These are phyloP conservation scores for Lasiodiplodia theobromae DNA, from an alignment of 2,329 filamentous ascomycete genomes.

Conservation along the genomic window DNA sequence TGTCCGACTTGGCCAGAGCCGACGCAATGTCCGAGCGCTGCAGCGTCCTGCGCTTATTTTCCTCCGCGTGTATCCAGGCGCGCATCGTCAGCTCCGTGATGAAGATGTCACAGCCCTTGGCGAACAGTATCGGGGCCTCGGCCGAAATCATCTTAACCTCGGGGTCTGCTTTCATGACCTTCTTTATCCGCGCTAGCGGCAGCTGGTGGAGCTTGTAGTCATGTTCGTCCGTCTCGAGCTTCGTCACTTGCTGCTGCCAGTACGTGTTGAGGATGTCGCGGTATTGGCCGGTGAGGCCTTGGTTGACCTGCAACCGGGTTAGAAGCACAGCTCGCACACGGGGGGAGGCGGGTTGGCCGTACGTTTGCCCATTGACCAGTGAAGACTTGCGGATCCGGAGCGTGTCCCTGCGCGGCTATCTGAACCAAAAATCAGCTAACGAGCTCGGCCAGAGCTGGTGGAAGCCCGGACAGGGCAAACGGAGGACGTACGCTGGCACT, in stretches of 20 bases:
- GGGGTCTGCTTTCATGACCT: slow-evolving; percentile 99
- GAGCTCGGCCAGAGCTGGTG: slow-evolving; percentile 28
- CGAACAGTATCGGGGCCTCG: slow-evolving; percentile 96
- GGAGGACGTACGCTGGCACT: slow-evolving; percentile 68
- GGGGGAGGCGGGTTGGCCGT: slow-evolving; percentile 33
- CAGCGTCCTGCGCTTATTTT: slow-evolving; percentile 95
- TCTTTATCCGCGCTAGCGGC: slow-evolving; percentile 97
- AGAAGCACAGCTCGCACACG: slow-evolving; percentile 32
- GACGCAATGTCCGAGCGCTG: slow-evolving; percentile 97
- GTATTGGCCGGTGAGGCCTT: slow-evolving; percentile 90
- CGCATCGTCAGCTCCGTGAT: slow-evolving; percentile 99
- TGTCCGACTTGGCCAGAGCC: slow-evolving; percentile 94
- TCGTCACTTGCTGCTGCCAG: slow-evolving; percentile 98
- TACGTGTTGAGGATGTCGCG: slow-evolving; percentile 98
- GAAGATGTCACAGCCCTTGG: slow-evolving; percentile 98
- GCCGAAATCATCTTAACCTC: slow-evolving; percentile 99
- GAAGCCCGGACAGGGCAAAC: slow-evolving; percentile 29
- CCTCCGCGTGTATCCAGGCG: slow-evolving; percentile 98
- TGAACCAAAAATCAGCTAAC: slow-evolving; percentile 54
- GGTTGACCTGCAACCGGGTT: slow-evolving; percentile 74
- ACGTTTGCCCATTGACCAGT: slow-evolving; percentile 96
- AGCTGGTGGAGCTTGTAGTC: slow-evolving; percentile 99
- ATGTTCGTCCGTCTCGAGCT: slow-evolving; percentile 92
- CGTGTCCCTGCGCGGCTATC: slow-evolving; percentile 87
- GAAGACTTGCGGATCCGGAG: slow-evolving; percentile 88